A percentile compares a stretch with the other conserved stretches of the same genome.
Conservation (phyloP, 2,329 filamentous ascomycete species). For the Epichloe brachyelytri region DNA sequence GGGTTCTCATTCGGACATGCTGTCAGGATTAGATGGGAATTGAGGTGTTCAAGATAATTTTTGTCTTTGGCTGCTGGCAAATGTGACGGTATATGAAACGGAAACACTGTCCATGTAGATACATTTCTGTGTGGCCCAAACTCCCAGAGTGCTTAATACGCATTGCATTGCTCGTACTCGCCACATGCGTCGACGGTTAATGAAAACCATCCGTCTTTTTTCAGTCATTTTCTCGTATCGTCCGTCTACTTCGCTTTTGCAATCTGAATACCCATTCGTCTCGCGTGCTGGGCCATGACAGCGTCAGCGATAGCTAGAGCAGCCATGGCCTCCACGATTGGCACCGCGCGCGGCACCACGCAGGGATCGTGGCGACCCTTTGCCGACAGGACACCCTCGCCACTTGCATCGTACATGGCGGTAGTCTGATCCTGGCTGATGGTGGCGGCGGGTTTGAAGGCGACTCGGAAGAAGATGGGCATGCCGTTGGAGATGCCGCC, state of each 20-base stretch:
- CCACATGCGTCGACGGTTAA: too few species aligned
- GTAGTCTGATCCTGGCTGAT: slow-evolving; percentile 84
- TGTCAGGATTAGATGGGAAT: too few species aligned
- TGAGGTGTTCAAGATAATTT: too few species aligned
- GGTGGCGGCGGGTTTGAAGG: slow-evolving; percentile 89
- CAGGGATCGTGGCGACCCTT: slow-evolving; percentile 94
- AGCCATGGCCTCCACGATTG: slow-evolving; percentile 86
- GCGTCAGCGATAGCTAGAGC: slow-evolving; percentile 79
- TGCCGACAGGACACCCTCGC: slow-evolving; percentile 65
- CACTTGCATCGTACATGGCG: slow-evolving; percentile 58
- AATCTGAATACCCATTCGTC: slow-evolving; percentile 27
- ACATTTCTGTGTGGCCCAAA: background rate
- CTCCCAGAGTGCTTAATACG: background rate
- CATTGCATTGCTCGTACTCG: too few species aligned
- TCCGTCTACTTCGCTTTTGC: slow-evolving; percentile 3
- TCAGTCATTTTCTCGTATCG: background rate
- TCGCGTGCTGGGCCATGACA: slow-evolving; percentile 65
- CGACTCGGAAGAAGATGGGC: slow-evolving; percentile 86
- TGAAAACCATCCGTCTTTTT: background rate
- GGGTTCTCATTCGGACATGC: too few species aligned
- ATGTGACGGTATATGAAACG: background rate
- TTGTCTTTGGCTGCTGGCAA: background rate
- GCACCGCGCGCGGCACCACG: slow-evolving; percentile 77
- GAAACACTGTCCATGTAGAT: background rate
- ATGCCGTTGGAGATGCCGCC: slow-evolving; percentile 91